These are phyloP conservation scores for Cutaneotrichosporon mucoides DNA, from an alignment of 1,284 basidiomycete genomes.

Conservation along the genomic window DNA sequence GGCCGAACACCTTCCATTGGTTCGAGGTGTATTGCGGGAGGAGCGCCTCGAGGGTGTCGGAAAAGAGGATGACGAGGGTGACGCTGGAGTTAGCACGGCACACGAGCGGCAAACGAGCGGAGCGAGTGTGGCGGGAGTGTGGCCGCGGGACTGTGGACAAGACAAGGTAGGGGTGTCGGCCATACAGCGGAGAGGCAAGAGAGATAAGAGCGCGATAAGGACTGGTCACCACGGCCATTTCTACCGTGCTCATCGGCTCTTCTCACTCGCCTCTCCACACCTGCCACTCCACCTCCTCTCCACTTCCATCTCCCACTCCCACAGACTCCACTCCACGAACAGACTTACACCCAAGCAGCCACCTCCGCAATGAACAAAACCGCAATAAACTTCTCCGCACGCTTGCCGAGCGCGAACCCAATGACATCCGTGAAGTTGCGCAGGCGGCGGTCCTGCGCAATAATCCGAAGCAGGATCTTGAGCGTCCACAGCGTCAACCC, in stretches of 20 bases:
- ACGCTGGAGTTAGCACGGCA: constrained; percentile 55
- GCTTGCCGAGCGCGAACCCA: constrained; percentile 54
- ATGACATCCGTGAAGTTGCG: constrained; percentile 45
- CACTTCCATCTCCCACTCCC: too few relatives aligned
- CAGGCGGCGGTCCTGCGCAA: constrained; percentile 40
- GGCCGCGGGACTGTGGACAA: too few relatives aligned
- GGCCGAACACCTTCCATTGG: constrained; percentile 70
- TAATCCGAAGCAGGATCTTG: constrained; percentile 44
- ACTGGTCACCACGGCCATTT: too few relatives aligned
- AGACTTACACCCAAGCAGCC: constrained; percentile 56
- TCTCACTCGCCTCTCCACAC: too few relatives aligned
- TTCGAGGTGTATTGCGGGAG: constrained; percentile 62
- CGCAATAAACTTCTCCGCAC: constrained; percentile 64
- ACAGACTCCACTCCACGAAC: neutral
- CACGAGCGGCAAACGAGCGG: too few relatives aligned
- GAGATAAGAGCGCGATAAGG: too few relatives aligned
- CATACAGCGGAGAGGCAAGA: too few relatives aligned
- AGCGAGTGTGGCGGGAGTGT: too few relatives aligned
- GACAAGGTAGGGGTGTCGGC: too few relatives aligned
- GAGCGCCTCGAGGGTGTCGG: constrained; percentile 72
- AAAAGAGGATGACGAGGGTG: constrained; percentile 74
- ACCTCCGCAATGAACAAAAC: constrained; percentile 75
- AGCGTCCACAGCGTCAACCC: constrained; percentile 76
- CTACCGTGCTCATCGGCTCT: too few relatives aligned
- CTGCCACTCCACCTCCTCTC: too few relatives aligned